These are phyloP conservation scores for Hygrocybe punicea DNA, from an alignment of 768 basidiomycete species.

Conservation along the genomic window DNA sequence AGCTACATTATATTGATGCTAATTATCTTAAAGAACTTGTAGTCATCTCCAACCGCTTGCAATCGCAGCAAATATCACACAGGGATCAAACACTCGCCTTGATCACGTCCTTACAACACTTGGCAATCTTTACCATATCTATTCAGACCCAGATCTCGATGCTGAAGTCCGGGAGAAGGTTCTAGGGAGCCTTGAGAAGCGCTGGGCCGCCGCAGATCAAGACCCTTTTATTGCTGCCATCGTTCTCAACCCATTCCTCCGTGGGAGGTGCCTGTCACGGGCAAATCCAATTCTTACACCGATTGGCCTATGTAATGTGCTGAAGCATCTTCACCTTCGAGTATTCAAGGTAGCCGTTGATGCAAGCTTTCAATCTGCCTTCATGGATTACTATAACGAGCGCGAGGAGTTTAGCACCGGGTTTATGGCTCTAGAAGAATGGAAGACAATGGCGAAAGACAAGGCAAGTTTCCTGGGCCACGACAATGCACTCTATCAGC, in stretches of 20 bases:
- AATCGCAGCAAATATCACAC: constrained; percentile 24
- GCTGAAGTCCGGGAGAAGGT: constrained; percentile 20
- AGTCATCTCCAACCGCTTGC: constrained; percentile 26
- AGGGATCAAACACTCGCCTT: constrained; percentile 7
- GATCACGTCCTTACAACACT: constrained; percentile 24
- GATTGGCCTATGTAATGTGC: constrained; percentile 5
- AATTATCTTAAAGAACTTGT: neutral
- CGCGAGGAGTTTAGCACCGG: constrained; percentile 6
- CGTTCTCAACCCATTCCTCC: constrained; percentile 26
- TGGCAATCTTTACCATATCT: constrained; percentile 20
- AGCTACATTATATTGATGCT: neutral
- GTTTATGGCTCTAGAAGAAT: constrained; percentile 5
- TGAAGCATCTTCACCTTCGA: constrained; percentile 8
- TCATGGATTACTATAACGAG: constrained; percentile 7
- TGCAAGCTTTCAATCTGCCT: constrained; percentile 1
- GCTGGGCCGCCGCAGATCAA: constrained; percentile 30
- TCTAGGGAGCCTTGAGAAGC: constrained; percentile 18
- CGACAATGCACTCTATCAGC: neutral
- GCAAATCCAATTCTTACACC: neutral
- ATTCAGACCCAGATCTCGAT: constrained; percentile 9
- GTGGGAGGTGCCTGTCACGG: neutral
- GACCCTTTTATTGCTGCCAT: constrained; percentile 30
- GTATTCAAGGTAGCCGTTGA: constrained; percentile 7
- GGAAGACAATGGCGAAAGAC: neutral
- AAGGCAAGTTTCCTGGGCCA: constrained; percentile 16